Conservation (phyloP, 176 grass and related monocot species). For the Cenchrus fungigraminus region DNA sequence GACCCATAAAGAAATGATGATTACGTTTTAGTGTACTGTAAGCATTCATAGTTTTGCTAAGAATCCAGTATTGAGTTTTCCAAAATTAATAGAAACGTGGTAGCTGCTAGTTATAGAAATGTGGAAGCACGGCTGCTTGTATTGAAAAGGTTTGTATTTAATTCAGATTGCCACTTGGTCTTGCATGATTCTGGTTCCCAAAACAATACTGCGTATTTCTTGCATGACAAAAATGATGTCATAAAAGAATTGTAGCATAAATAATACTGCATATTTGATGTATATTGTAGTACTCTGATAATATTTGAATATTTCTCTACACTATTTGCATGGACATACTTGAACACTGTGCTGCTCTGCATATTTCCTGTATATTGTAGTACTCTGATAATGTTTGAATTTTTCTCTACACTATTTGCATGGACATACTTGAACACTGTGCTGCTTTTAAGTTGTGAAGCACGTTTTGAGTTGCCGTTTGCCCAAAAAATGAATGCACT, state of each 20-base stretch:
- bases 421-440: neutral
- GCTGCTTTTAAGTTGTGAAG: neutral
- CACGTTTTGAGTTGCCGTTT: neutral
- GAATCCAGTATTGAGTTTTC: neutral
- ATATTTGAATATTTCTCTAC: neutral
- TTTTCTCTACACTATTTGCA: neutral
- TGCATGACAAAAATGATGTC: neutral
- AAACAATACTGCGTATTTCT: neutral
- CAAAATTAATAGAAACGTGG: neutral
- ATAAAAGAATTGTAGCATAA: neutral
- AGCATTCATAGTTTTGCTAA: neutral
- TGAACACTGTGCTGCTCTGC: neutral
- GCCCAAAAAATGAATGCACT: neutral
- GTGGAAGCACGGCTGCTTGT: neutral
- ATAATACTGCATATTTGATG: neutral
- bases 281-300: neutral
- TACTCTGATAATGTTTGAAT: neutral
- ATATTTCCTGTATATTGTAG: neutral
- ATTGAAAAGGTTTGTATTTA: neutral
- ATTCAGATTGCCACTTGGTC: neutral
- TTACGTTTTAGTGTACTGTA: neutral
- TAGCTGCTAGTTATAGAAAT: neutral
- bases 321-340: neutral
- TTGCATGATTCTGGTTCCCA: conserved; percentile 7
- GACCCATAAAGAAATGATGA: neutral